Evolutionary conservation across 148 eudicot species (phyloP), one percentile per base, ranked within the genome.

Genomic region (Rheum nobile): DNA sequence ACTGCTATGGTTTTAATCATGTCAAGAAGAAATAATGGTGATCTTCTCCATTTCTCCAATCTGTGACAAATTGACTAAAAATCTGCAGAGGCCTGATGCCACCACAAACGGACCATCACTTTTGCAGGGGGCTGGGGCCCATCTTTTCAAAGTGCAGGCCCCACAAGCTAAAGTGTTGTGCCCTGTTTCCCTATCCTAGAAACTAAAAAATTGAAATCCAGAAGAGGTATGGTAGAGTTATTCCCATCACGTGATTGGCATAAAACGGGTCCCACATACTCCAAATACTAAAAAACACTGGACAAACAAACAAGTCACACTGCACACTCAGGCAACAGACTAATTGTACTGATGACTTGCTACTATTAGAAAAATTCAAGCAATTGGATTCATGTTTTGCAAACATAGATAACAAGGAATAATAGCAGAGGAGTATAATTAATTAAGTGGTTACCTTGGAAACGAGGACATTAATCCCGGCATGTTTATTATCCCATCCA

Each of bases 401-500:
- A 38, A 38, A 38, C 8, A 43, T n/a, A n/a, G n/a, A 43, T 43
- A 16, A 16, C 16, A 43, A 43, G 1, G 74, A 31, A 55, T 79
- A 82, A 77, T 71, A 76, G 42, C 28, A 10, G 6, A 31, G 29
- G 22, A 69, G 61, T 4, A 9, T 22, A 26, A 59, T 59, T 59
- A 59, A 59, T 1, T 59, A 22, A 24, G 11, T 28, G 19, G 26
- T 16, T 74, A 95, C 99, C 99, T 95, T 95, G 80, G 99, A 87
- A 83, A 92, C 81, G 74, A 95, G 96, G 6, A 92, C 82, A 79
- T 95, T 92, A 61, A 95, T 92, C 39, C 97, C 99, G 32, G 99
- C 99, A 77, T 95, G 96, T 80, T 95, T 95, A 80, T 90, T 90
- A 85, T 95, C 99, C 98, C 98, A 94, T 31, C 97, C 98, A 74